These are phyloP conservation scores for Lipomyces orientalis DNA, from an alignment of 805 yeast genomes.

Conservation along the genomic window DNA sequence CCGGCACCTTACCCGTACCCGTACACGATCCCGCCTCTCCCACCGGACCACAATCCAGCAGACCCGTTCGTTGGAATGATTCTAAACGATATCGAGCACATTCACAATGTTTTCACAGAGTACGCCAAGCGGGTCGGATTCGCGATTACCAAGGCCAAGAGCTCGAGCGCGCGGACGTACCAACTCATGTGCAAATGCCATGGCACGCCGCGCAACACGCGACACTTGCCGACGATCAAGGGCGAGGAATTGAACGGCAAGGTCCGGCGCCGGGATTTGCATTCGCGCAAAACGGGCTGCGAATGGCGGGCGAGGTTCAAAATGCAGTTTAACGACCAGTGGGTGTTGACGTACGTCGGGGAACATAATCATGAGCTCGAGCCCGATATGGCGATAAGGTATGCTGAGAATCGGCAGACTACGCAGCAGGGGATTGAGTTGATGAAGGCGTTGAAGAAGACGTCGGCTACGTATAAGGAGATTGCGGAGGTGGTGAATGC, in stretches of 20 bases:
- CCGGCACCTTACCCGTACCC: not conserved
- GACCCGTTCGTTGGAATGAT: constrained; percentile 13
- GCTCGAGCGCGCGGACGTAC: constrained; percentile 9
- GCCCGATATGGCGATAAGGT: not conserved
- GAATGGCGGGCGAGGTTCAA: constrained; percentile 12
- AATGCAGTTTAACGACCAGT: constrained; percentile 19
- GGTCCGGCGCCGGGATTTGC: constrained; percentile 12
- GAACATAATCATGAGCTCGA: constrained; percentile 14
- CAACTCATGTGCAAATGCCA: constrained; percentile 16
- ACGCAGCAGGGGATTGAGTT: constrained; percentile 15
- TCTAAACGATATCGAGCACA: constrained; percentile 7
- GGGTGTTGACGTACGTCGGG: constrained; percentile 1
- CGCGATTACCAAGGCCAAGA: constrained; percentile 2
- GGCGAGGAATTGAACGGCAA: constrained; percentile 17
- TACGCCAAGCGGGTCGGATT: constrained; percentile 13
- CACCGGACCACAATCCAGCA: constrained; percentile 12
- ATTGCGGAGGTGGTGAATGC: constrained; percentile 16
- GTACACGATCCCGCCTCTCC: not conserved
- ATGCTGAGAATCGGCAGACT: constrained; percentile 17
- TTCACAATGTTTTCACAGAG: constrained; percentile 1
- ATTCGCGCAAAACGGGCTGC: constrained; percentile 8
- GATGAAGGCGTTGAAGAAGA: constrained; percentile 14
- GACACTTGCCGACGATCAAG: constrained; percentile 10
- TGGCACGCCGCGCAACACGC: constrained; percentile 15
- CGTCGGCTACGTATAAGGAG: constrained; percentile 18